phyloP scores from a whole-genome alignment of 176 grass and related monocot species.

The Triticum monococcum region DNA sequence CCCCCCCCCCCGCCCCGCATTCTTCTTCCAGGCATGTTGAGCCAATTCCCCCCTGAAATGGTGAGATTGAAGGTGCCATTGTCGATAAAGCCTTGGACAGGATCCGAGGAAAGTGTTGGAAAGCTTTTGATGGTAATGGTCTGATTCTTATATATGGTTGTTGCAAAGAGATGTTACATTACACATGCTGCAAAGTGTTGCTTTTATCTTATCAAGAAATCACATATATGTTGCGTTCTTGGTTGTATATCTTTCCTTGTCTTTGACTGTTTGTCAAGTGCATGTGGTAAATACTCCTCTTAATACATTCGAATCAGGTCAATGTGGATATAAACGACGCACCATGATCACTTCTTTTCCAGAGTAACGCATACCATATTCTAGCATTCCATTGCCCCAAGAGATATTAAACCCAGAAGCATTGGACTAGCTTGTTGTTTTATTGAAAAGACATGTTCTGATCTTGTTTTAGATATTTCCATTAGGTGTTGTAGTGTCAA shows the following conservation, averaged over 20 bases:
- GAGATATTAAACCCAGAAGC: not conserved
- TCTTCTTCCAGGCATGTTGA: conserved; percentile 58
- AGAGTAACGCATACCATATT: conserved; percentile 1
- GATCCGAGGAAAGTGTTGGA: conserved; percentile 80
- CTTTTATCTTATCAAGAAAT: conserved; percentile 11
- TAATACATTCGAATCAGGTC: conserved; percentile 11
- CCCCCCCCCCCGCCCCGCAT: not conserved
- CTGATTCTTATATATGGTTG: conserved; percentile 22
- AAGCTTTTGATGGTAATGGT: conserved; percentile 91
- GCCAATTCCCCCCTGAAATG: conserved; percentile 68
- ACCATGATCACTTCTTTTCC: not conserved
- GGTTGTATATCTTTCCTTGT: conserved; percentile 13
- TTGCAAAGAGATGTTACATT: conserved; percentile 15
- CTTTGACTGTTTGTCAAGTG: not conserved
- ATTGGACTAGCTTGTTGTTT: not conserved
- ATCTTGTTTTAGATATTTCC: not conserved
- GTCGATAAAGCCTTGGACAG: conserved; percentile 66
- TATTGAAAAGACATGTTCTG: not conserved
- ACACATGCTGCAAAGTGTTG: not conserved
- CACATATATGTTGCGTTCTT: not conserved
- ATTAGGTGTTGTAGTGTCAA: not conserved
- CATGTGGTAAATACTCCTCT: conserved; percentile 3
- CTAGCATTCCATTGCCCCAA: not conserved
- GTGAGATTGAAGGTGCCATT: conserved; percentile 76
- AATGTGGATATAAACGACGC: not conserved